Conservation (phyloP, 2,329 filamentous ascomycete species). For the Talaromyces atroroseus region DNA sequence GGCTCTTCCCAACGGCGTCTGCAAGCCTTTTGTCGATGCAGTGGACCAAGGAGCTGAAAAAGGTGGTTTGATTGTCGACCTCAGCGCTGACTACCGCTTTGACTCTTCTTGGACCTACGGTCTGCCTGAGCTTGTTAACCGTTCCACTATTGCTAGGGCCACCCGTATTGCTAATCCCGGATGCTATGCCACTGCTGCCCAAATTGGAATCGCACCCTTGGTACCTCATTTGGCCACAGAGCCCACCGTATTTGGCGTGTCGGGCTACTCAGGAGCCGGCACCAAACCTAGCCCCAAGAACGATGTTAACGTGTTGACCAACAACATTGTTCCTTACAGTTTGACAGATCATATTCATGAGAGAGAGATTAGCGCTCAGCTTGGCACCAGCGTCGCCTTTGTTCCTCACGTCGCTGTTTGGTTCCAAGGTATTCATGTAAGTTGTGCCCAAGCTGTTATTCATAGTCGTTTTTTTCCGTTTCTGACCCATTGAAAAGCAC, state of each 20-base stretch:
- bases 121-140: conserved; percentile 76
- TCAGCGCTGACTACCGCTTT: conserved; percentile 96
- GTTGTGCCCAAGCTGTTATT: conserved; percentile 14
- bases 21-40: conserved; percentile 88
- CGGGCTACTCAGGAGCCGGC: conserved; percentile 89
- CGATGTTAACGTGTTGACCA: conserved; percentile 71
- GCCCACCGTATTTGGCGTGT: conserved; percentile 83
- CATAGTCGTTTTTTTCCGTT: neutral
- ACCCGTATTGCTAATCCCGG: conserved; percentile 87
- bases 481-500: conserved; percentile 44
- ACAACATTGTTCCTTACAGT: conserved; percentile 88
- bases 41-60: conserved; percentile 64
- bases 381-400: conserved; percentile 72
- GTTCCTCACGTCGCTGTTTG: conserved; percentile 92
- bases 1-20: conserved; percentile 92
- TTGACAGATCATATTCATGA: conserved; percentile 94
- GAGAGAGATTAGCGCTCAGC: conserved; percentile 75
- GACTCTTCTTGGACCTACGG: conserved; percentile 82
- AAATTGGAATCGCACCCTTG: conserved; percentile 80
- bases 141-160: conserved; percentile 69
- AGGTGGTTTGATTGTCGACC: conserved; percentile 77
- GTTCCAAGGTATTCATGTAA: conserved; percentile 86
- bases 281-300: conserved; percentile 95
- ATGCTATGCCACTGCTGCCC: conserved; percentile 90
- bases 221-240: conserved; percentile 70